phyloP scores from a whole-genome alignment of 148 eudicot species.

The Vaccinium vitisidaea region DNA sequence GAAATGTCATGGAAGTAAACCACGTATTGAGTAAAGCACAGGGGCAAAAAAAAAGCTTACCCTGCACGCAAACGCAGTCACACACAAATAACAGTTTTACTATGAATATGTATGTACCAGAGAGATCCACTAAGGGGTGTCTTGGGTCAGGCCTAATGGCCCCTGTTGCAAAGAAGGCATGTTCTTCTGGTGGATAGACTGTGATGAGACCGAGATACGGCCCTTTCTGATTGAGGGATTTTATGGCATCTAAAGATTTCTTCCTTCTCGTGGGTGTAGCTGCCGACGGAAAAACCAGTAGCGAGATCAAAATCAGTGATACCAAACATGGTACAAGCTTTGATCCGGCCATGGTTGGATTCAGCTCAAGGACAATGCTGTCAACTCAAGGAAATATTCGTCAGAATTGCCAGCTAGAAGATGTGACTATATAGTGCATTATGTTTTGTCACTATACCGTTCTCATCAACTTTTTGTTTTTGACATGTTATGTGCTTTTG shows the following conservation, averaged over 20 bases:
- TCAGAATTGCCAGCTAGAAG: background rate
- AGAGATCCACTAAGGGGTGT: slow-evolving; percentile 23
- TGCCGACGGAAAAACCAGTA: background rate
- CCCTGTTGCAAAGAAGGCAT: slow-evolving; percentile 21
- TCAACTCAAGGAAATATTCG: background rate
- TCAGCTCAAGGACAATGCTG: background rate
- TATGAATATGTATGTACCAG: slow-evolving; percentile 11
- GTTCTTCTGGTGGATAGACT: slow-evolving; percentile 21
- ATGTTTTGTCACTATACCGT: background rate
- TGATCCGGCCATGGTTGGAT: background rate
- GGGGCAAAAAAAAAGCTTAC: no score
- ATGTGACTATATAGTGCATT: background rate
- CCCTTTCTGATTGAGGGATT: slow-evolving; percentile 16
- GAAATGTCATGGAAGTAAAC: no score
- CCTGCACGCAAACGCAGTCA: no score
- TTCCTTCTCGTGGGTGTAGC: slow-evolving; percentile 11
- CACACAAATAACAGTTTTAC: no score
- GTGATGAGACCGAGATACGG: slow-evolving; percentile 30
- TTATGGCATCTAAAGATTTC: slow-evolving; percentile 3
- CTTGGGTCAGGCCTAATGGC: slow-evolving; percentile 12
- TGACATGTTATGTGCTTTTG: background rate
- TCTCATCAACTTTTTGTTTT: background rate
- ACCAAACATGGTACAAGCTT: background rate
- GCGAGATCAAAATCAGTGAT: background rate
- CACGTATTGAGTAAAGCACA: no score